Conservation (phyloP, 257 asterid genomes). For the Jaltomata sinuosa region DNA sequence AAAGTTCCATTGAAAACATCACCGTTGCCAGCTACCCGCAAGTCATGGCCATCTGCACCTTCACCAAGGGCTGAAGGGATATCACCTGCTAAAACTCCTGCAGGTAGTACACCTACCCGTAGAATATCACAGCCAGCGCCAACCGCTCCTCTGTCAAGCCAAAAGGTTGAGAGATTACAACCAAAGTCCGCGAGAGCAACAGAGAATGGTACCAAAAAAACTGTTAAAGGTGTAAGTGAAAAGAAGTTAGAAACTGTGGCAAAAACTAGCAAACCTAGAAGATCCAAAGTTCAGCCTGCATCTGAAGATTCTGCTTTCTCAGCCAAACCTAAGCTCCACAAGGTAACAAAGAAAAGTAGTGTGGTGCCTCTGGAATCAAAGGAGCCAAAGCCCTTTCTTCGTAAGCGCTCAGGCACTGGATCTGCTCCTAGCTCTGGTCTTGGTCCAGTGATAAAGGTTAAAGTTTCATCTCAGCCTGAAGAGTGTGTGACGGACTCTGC, state of each 20-base stretch:
- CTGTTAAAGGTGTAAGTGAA: slow-evolving; percentile 30
- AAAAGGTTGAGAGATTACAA: slow-evolving; percentile 44
- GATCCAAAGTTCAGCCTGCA: slow-evolving; percentile 41
- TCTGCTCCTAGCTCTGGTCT: slow-evolving; percentile 14
- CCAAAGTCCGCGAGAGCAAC: slow-evolving; percentile 36
- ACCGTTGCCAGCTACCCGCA: slow-evolving; percentile 68
- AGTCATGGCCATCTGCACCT: slow-evolving; percentile 83
- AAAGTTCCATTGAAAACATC: slow-evolving; percentile 43
- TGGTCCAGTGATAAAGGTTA: slow-evolving; percentile 31
- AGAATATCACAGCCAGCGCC: slow-evolving; percentile 58
- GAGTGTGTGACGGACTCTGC: slow-evolving; percentile 26
- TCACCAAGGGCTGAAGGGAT: slow-evolving; percentile 47
- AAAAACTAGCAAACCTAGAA: slow-evolving; percentile 39
- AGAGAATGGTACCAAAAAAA: slow-evolving; percentile 39
- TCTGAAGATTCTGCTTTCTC: slow-evolving; percentile 41
- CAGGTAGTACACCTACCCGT: slow-evolving; percentile 37
- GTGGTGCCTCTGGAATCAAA: slow-evolving; percentile 82
- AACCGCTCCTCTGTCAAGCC: slow-evolving; percentile 30
- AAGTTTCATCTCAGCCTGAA: slow-evolving; percentile 33
- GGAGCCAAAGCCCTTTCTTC: slow-evolving; percentile 63
- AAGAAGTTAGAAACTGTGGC: slow-evolving; percentile 42
- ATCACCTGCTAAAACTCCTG: slow-evolving; percentile 55
- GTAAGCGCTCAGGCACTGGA: slow-evolving; percentile 62
- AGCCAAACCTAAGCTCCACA: slow-evolving; percentile 53
- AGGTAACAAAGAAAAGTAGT: slow-evolving; percentile 78